These are phyloP conservation scores for Lachnellula cervina DNA, from an alignment of 2,329 filamentous ascomycete species.

Conservation along the genomic window DNA sequence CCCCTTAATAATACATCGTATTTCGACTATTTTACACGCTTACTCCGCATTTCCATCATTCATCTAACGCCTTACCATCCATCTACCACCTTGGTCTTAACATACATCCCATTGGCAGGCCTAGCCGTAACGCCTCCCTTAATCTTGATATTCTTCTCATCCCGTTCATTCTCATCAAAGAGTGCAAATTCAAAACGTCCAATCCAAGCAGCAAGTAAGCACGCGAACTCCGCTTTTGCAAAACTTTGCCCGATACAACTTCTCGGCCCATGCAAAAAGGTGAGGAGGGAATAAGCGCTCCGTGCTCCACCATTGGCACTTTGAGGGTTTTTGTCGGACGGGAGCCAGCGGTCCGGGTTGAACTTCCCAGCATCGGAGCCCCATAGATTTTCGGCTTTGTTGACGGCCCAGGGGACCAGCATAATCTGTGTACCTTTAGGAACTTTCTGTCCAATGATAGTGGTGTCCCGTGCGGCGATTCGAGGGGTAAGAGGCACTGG, in stretches of 20 bases:
- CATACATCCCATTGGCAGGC: slow-evolving; percentile 67
- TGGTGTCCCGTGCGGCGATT: slow-evolving; percentile 58
- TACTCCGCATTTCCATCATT: background rate
- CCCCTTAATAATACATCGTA: too few relatives aligned
- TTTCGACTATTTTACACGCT: background rate
- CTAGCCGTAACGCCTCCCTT: slow-evolving; percentile 66
- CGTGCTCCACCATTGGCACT: slow-evolving; percentile 63
- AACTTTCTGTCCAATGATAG: slow-evolving; percentile 58
- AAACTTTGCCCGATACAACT: slow-evolving; percentile 82
- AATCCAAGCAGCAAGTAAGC: slow-evolving; percentile 70
- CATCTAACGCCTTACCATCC: slow-evolving; percentile 48
- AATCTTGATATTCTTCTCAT: slow-evolving; percentile 62
- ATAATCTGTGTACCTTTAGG: slow-evolving; percentile 67
- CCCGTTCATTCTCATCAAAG: slow-evolving; percentile 53
- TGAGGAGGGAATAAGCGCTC: slow-evolving; percentile 73
- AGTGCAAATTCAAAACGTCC: slow-evolving; percentile 66
- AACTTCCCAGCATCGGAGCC: slow-evolving; percentile 70
- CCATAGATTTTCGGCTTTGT: slow-evolving; percentile 67
- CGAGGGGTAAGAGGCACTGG: slow-evolving; percentile 70
- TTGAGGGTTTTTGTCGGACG: slow-evolving; percentile 28
- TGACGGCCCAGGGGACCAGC: slow-evolving; percentile 61
- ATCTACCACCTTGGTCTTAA: slow-evolving; percentile 61
- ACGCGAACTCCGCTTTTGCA: slow-evolving; percentile 79
- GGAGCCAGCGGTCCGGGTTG: slow-evolving; percentile 73
- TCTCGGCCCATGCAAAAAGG: slow-evolving; percentile 80